Conservation (phyloP, 331 rosid genomes). For the Pyracantha coccinea region DNA sequence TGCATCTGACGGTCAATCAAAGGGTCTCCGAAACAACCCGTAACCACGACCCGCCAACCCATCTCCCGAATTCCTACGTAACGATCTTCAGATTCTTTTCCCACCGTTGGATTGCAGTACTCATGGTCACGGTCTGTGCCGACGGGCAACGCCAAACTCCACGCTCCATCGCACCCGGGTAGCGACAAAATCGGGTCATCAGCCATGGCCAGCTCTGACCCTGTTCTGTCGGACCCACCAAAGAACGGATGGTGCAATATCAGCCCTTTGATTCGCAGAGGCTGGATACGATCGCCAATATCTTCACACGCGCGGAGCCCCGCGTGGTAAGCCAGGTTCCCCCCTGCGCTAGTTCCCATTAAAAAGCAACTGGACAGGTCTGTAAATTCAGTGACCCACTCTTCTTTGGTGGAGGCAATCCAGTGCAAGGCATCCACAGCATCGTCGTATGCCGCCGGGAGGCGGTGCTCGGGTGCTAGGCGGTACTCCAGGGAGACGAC, state of each 20-base stretch:
- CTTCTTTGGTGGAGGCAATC: conserved; percentile 26
- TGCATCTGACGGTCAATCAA: conserved; percentile 12
- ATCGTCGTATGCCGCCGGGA: conserved; percentile 49
- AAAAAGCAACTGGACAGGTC: conserved; percentile 28
- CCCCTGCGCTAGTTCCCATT: conserved; percentile 58
- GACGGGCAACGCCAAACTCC: conserved; percentile 35
- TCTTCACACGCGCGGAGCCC: conserved; percentile 26
- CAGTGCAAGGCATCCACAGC: conserved; percentile 43
- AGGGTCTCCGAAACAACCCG: conserved; percentile 17
- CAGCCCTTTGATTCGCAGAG: conserved; percentile 34
- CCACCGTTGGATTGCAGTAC: conserved; percentile 12
- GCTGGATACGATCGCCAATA: neutral
- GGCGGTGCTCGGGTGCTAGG: conserved; percentile 49
- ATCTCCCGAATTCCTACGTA: neutral
- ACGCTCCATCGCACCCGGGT: conserved; percentile 11
- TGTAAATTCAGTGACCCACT: conserved; percentile 32
- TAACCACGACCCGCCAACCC: conserved; percentile 11
- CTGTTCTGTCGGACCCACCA: conserved; percentile 32
- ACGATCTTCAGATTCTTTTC: neutral
- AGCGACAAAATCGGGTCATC: conserved; percentile 20
- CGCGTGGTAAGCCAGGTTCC: conserved; percentile 31
- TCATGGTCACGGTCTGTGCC: conserved; percentile 31
- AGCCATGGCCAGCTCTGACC: conserved; percentile 24
- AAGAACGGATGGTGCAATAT: conserved; percentile 38
- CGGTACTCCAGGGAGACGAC: conserved; percentile 49